These are phyloP conservation scores for Fusarium udum DNA, from an alignment of 2,329 filamentous ascomycete species.

Conservation along the genomic window DNA sequence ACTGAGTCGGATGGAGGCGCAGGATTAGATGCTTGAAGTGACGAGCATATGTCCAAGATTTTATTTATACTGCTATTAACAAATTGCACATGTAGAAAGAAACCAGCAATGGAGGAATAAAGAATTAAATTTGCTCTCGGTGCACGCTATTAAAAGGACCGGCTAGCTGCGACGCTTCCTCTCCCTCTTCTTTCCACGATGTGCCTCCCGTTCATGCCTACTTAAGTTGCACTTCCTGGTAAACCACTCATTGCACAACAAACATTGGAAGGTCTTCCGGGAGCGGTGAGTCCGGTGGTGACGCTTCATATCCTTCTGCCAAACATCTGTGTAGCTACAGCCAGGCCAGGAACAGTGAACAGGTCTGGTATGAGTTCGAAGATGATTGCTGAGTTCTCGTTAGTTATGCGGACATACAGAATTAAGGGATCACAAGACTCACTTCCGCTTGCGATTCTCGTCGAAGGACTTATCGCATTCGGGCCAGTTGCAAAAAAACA, in stretches of 20 bases:
- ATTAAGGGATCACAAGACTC: not conserved
- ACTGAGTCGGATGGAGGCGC: constrained; percentile 29
- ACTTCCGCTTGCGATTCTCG: constrained; percentile 26
- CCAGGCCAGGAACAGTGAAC: constrained; percentile 24
- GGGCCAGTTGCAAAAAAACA: constrained; percentile 17
- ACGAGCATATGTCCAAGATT: too few relatives aligned
- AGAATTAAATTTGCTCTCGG: not conserved
- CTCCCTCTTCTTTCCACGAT: constrained; percentile 15
- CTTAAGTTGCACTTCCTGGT: constrained; percentile 15
- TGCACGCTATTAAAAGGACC: not conserved
- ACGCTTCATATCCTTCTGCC: constrained; percentile 28
- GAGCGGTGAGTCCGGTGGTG: constrained; percentile 21
- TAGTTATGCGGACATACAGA: not conserved
- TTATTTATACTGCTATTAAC: too few relatives aligned
- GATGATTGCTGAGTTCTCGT: constrained; percentile 29
- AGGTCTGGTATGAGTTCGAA: constrained; percentile 30
- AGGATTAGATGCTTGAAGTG: not conserved
- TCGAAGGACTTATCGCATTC: constrained; percentile 5
- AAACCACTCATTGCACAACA: not conserved
- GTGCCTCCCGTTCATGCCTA: constrained; percentile 16
- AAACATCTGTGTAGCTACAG: constrained; percentile 5
- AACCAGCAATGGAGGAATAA: too few relatives aligned
- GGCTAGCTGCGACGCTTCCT: not conserved
- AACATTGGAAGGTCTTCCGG: constrained; percentile 2
- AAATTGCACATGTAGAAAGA: not conserved